Evolutionary conservation across 495 filamentous ascomycete genomes (phyloP), one percentile per base, ranked within the genome.

Genomic region (Hypoxylon crocopeplum): DNA sequence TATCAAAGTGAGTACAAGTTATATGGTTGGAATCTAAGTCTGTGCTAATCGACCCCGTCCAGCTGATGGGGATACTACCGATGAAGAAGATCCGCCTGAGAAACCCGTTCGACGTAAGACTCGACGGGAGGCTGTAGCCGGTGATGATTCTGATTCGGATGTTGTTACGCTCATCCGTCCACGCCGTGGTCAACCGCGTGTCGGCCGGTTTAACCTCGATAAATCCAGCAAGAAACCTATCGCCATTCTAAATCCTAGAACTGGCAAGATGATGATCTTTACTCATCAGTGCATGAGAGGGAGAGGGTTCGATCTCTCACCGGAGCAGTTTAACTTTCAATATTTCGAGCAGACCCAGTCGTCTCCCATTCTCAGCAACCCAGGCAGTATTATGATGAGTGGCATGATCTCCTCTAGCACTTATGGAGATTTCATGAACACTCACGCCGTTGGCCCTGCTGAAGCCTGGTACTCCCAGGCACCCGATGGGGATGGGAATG

Each of bases 31-130:
- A 11, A 29, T 39, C 52, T 41, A 51, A 48, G 27, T 30, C 49
- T 52, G 62, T 82, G 73, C 88, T 91, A 82, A 91, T 70, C 30
- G 30, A 12, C 48, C 47, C 33, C 47, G 62, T 64, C 24, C 74
- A 93, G 89, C 88, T 69, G 90, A 93, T 75, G 89, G 90, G 48
- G 90, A 92, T 60, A 93, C 90, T 30, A 93, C 90, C 61, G 68
- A 70, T 47, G 90, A 93, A 64, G 90, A 93, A 75, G 90, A 92
- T 48, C 76, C 86, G 5, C 85, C 84, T 40, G 83, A 79, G 50
- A 76, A 74, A 15, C 62, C 64, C 71, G 78, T 69, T 77, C 86
- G 86, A 30, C 81, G 82, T 55, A 86, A 82, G 63, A 70, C 76
- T 64, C 68, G 77, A 59, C 72, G 74, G 32, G 63, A 69, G 48